Percentiles rank a stretch among this genome's conserved stretches.
Evolutionary conservation across 768 basidiomycete species (phyloP).

Genomic region (Boletus sp.): DNA sequence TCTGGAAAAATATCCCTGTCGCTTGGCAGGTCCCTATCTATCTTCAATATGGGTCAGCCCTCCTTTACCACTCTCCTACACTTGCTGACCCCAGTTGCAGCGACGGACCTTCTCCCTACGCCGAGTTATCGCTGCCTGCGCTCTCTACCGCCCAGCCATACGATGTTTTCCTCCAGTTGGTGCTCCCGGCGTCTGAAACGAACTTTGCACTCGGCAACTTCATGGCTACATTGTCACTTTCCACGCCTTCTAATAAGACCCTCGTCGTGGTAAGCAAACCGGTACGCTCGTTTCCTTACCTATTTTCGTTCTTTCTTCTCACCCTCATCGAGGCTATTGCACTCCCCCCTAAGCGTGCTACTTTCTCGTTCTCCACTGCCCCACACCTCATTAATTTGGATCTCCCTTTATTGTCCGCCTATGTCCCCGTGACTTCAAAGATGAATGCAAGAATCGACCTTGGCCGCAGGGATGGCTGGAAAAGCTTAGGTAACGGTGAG

Average conservation of each 20-base stretch:
- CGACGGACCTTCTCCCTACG: constrained; percentile 64
- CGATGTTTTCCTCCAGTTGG: constrained; percentile 65
- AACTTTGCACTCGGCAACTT: constrained; percentile 83
- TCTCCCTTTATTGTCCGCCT: constrained; percentile 58
- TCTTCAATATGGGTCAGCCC: constrained; percentile 77
- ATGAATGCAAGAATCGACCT: constrained; percentile 65
- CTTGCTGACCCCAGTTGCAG: constrained; percentile 36
- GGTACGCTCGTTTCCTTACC: constrained; percentile 42
- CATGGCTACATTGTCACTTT: constrained; percentile 68
- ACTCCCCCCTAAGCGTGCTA: constrained; percentile 36
- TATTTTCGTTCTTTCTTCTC: neutral
- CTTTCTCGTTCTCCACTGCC: constrained; percentile 37
- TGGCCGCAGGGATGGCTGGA: constrained; percentile 76
- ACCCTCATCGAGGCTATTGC: constrained; percentile 53
- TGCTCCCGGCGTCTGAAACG: constrained; percentile 61
- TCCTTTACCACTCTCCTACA: neutral
- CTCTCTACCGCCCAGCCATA: constrained; percentile 68
- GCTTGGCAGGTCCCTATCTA: constrained; percentile 69
- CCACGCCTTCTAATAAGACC: constrained; percentile 60
- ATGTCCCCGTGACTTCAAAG: constrained; percentile 45
- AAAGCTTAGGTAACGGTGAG: constrained; percentile 60
- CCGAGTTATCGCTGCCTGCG: constrained; percentile 47
- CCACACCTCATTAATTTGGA: constrained; percentile 46
- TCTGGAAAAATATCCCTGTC: constrained; percentile 70
- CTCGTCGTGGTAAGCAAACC: constrained; percentile 60